Percentiles rank a stretch among this genome's conserved stretches.
Conservation (phyloP, 1,284 basidiomycete species). For the Pyrrhoderma lamaoense region DNA sequence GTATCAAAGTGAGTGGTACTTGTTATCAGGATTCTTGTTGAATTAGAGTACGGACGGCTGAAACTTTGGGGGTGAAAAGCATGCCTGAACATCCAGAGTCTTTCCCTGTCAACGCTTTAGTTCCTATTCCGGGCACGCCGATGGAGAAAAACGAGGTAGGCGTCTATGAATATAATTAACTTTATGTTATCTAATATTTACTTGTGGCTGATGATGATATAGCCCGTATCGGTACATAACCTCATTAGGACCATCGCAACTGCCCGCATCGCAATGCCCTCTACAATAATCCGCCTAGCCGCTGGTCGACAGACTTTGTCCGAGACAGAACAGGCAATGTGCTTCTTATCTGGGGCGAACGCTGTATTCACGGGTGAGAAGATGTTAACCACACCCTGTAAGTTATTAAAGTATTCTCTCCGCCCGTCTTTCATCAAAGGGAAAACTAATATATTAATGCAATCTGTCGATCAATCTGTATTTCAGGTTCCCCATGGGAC, state of each 20-base stretch:
- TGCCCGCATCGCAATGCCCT: conserved; percentile 86
- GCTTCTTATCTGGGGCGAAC: conserved; percentile 97
- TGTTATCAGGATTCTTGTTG: conserved; percentile 2
- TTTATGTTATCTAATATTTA: conserved; percentile 15
- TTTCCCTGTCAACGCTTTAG: conserved; percentile 96
- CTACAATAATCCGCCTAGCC: conserved; percentile 91
- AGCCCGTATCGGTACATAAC: conserved; percentile 78
- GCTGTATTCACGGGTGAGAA: conserved; percentile 96
- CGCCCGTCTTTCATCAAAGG: too few species aligned
- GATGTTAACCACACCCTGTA: conserved; percentile 95
- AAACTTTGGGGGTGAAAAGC: conserved; percentile 33
- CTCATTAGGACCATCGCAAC: conserved; percentile 93
- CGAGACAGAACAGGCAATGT: conserved; percentile 95
- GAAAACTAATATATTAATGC: too few species aligned
- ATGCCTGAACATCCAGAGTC: conserved; percentile 96
- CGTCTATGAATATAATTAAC: conserved; percentile 17
- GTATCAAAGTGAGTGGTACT: conserved; percentile 64
- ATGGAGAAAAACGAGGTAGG: conserved; percentile 67
- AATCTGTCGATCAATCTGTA: neutral
- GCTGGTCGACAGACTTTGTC: conserved; percentile 87
- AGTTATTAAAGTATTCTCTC: conserved; percentile 28
- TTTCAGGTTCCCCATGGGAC: conserved; percentile 76
- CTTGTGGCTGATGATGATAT: neutral
- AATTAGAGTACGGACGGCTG: conserved; percentile 4
- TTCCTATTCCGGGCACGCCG: conserved; percentile 70